Evolutionary conservation across 1,284 basidiomycete species (phyloP).

Genomic region (Fomitopsis betulina): DNA sequence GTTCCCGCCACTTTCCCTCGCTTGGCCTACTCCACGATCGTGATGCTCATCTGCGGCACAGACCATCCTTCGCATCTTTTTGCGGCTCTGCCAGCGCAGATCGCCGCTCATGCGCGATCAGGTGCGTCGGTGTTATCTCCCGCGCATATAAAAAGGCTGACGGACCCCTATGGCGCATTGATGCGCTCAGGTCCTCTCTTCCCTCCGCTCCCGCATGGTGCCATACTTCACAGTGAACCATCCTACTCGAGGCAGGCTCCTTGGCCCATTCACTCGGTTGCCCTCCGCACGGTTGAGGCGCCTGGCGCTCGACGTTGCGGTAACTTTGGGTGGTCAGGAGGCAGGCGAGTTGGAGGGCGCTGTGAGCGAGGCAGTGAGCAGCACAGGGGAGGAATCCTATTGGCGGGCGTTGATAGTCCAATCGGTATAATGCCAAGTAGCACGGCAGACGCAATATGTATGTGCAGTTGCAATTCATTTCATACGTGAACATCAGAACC

Average conservation of each 20-base stretch:
- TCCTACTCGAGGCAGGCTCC: constrained; percentile 58
- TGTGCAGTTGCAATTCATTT: neutral
- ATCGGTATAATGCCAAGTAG: neutral
- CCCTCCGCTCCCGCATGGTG: constrained; percentile 53
- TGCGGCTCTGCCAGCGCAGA: constrained; percentile 57
- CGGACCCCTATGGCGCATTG: neutral
- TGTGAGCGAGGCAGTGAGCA: constrained; percentile 36
- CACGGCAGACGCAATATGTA: neutral
- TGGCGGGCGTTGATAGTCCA: constrained; percentile 28
- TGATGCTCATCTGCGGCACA: constrained; percentile 21
- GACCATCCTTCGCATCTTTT: constrained; percentile 59
- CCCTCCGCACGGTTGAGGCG: constrained; percentile 33
- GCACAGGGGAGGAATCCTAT: constrained; percentile 36
- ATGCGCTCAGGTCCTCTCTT: constrained; percentile 33
- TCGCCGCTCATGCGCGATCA: constrained; percentile 37
- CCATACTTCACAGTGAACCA: constrained; percentile 80
- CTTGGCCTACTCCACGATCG: neutral
- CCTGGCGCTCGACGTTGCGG: constrained; percentile 47
- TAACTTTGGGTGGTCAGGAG: constrained; percentile 11
- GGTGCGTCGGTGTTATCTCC: constrained; percentile 30
- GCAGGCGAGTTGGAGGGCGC: constrained; percentile 29
- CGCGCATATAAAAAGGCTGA: constrained; percentile 1
- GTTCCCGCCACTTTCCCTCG: constrained; percentile 11
- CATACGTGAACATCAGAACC: constrained; percentile 5
- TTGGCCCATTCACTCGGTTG: constrained; percentile 73